These are phyloP conservation scores for Talaromyces rugulosus DNA, from an alignment of 2,329 filamentous ascomycete genomes.

Conservation along the genomic window DNA sequence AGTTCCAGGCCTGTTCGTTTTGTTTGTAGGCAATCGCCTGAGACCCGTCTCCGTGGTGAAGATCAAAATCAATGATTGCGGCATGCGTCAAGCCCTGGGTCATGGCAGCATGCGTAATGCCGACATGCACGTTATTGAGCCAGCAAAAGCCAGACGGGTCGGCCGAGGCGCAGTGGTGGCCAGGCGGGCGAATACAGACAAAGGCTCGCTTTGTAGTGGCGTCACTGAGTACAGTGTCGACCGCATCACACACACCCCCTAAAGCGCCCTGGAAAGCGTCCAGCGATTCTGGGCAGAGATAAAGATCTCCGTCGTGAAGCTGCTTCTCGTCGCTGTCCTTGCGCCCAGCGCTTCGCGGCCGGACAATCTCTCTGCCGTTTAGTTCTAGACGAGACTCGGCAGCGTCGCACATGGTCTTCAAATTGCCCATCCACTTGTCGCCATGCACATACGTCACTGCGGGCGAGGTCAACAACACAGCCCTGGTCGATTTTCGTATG, in stretches of 20 bases:
- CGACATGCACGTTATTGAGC: constrained; percentile 97
- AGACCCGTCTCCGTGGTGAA: constrained; percentile 93
- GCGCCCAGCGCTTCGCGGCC: constrained; percentile 47
- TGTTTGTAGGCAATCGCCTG: constrained; percentile 91
- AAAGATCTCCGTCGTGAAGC: constrained; percentile 85
- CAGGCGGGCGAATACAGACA: constrained; percentile 86
- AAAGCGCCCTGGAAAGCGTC: constrained; percentile 86
- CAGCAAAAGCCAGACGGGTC: constrained; percentile 96
- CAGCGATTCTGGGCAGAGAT: constrained; percentile 80
- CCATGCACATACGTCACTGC: constrained; percentile 91
- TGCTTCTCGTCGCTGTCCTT: constrained; percentile 44
- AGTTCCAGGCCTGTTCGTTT: constrained; percentile 60
- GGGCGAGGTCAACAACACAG: constrained; percentile 65
- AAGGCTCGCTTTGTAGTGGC: constrained; percentile 71
- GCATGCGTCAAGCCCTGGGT: constrained; percentile 86
- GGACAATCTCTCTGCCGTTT: constrained; percentile 71
- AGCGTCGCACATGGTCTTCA: constrained; percentile 76
- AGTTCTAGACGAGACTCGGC: constrained; percentile 74
- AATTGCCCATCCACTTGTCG: constrained; percentile 85
- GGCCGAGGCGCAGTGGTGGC: constrained; percentile 88
- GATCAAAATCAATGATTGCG: constrained; percentile 86
- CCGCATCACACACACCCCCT: constrained; percentile 87
- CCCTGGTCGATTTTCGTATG: constrained; percentile 74
- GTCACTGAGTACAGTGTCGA: constrained; percentile 74
- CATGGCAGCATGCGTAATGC: constrained; percentile 84